Conservation (phyloP, 108 stramenopile genomes). For the Parietichytrium sp. region DNA sequence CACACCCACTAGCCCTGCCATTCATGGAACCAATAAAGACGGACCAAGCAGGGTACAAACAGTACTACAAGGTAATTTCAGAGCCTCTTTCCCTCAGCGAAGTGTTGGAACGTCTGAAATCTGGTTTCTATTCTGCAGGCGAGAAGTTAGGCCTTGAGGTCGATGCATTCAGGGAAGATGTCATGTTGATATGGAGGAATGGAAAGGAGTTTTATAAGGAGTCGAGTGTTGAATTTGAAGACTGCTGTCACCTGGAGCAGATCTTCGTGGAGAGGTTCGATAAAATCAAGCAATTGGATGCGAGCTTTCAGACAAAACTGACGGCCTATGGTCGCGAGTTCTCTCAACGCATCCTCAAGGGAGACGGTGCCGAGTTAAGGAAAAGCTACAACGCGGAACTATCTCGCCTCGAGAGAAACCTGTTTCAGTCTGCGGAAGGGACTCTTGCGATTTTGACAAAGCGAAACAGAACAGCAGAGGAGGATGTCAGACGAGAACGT, state of each 20-base stretch:
- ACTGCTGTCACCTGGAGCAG: not conserved
- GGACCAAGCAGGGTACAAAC: not conserved
- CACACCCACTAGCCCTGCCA: not conserved
- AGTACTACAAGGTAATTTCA: not conserved
- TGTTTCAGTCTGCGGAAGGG: not conserved
- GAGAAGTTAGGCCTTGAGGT: not conserved
- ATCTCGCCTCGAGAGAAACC: no score
- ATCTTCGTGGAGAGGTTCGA: not conserved
- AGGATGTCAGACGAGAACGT: not conserved
- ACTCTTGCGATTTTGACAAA: not conserved
- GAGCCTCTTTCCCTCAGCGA: conserved; percentile 32
- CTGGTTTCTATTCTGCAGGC: not conserved
- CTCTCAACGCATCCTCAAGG: not conserved
- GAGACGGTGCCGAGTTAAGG: not conserved
- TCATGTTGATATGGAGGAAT: not conserved
- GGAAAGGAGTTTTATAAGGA: conserved; percentile 1
- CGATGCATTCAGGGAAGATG: not conserved
- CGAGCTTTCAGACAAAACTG: not conserved
- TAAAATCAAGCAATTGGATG: not conserved
- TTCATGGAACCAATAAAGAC: not conserved
- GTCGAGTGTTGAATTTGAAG: not conserved
- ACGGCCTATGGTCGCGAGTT: not conserved
- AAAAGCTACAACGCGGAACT: not conserved
- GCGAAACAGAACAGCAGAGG: not conserved
- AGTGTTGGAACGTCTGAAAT: not conserved